Conservation (phyloP, 257 asterid species). For the Capsicum pubescens region DNA sequence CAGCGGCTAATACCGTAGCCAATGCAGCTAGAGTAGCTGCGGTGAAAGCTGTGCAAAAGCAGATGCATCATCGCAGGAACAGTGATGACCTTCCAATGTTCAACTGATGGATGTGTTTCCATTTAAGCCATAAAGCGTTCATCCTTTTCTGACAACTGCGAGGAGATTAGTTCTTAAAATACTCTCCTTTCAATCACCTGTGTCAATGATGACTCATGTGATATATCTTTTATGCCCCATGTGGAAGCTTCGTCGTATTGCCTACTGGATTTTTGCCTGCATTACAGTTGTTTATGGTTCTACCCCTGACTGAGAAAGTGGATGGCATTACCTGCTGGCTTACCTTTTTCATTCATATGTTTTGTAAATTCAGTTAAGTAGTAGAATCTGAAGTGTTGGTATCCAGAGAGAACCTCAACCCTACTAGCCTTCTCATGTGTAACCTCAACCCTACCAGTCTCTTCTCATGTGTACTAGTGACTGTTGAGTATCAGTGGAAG, state of each 20-base stretch:
- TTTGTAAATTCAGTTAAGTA: slow-evolving; percentile 18
- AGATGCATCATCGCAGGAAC: slow-evolving; percentile 44
- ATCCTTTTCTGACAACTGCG: background rate
- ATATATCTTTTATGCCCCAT: background rate
- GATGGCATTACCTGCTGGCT: background rate
- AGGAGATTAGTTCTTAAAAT: background rate
- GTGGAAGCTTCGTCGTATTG: background rate
- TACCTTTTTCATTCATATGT: slow-evolving; percentile 22
- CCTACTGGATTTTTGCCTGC: slow-evolving; percentile 4
- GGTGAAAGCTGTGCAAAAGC: slow-evolving; percentile 50
- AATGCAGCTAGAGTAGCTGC: slow-evolving; percentile 58
- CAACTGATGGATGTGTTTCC: slow-evolving; percentile 2
- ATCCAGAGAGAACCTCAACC: background rate
- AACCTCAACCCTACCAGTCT: background rate
- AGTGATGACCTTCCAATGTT: slow-evolving; percentile 40
- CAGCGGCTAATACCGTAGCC: slow-evolving; percentile 49
- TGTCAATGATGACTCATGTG: background rate
- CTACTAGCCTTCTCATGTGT: background rate
- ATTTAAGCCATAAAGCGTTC: slow-evolving; percentile 14
- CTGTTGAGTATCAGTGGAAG: background rate
- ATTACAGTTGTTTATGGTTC: background rate
- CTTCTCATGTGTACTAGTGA: slow-evolving; percentile 3
- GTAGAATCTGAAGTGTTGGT: slow-evolving; percentile 26
- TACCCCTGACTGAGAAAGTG: background rate
- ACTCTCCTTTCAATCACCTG: slow-evolving; percentile 15